Evolutionary conservation across 352 stramenopile species (phyloP).

Genomic region (Nothophytophthora sp.): DNA sequence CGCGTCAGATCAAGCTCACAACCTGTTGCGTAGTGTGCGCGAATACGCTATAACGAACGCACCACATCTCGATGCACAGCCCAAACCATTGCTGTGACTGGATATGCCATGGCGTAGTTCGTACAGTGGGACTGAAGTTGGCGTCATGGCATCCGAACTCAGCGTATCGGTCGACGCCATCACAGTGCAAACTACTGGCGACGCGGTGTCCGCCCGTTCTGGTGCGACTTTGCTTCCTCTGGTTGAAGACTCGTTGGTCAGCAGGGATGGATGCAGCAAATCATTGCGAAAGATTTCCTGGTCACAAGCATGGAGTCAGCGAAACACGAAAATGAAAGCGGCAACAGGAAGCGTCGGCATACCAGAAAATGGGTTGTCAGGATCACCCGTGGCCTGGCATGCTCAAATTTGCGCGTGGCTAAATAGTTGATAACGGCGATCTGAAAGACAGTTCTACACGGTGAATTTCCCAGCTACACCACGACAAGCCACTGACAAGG

Average conservation of each 20-base stretch:
- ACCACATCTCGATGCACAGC: slow-evolving; percentile 71
- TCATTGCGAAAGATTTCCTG: slow-evolving; percentile 68
- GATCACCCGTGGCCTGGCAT: slow-evolving; percentile 53
- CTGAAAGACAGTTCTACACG: slow-evolving; percentile 3
- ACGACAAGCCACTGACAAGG: too few relatives aligned
- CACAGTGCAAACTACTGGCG: slow-evolving; percentile 45
- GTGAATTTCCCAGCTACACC: too few relatives aligned
- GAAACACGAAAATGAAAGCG: neutral
- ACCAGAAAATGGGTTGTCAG: slow-evolving; percentile 87
- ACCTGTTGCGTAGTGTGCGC: neutral
- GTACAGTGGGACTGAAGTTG: slow-evolving; percentile 49
- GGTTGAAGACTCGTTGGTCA: slow-evolving; percentile 8
- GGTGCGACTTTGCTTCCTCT: slow-evolving; percentile 3
- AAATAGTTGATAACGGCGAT: slow-evolving; percentile 60
- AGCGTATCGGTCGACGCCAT: slow-evolving; percentile 47
- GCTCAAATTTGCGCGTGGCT: slow-evolving; percentile 21
- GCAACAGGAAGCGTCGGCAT: slow-evolving; percentile 1
- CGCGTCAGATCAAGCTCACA: slow-evolving; percentile 7
- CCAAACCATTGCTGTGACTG: slow-evolving; percentile 70
- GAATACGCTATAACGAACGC: slow-evolving; percentile 3
- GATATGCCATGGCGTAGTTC: slow-evolving; percentile 65
- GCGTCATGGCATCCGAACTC: slow-evolving; percentile 16
- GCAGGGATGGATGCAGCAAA: slow-evolving; percentile 27
- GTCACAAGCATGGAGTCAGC: slow-evolving; percentile 1
- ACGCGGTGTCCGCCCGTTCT: slow-evolving; percentile 4